A percentile compares a stretch with the other conserved stretches of the same genome.
These are phyloP conservation scores for Diaporthe citrichinensis DNA, from an alignment of 2,329 filamentous ascomycete genomes.

Conservation along the genomic window DNA sequence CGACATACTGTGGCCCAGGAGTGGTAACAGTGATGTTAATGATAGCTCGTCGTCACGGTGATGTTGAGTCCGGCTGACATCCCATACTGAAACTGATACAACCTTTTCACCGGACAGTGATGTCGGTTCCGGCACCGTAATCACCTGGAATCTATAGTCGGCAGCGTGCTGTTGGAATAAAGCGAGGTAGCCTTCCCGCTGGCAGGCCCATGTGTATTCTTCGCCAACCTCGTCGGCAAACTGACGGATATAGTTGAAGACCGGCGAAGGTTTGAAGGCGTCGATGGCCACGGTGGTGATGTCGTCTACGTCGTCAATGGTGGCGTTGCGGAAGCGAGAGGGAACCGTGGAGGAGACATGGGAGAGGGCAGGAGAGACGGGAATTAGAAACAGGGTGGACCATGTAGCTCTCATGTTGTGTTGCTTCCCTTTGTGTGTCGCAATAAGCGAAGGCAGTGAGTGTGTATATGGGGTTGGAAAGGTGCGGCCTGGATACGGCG, in stretches of 20 bases:
- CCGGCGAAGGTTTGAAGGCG: conserved; percentile 21
- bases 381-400: background rate
- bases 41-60: background rate
- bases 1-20: background rate
- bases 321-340: conserved; percentile 35
- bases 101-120: conserved; percentile 17
- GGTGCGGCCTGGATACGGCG: background rate
- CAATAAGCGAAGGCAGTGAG: too few species aligned
- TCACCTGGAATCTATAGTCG: conserved; percentile 8
- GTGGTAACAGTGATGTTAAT: background rate
- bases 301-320: conserved; percentile 37
- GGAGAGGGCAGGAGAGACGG: too few species aligned
- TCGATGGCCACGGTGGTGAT: conserved; percentile 29
- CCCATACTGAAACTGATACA: conserved; percentile 35
- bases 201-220: conserved; percentile 33
- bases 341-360: background rate
- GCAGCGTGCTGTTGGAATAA: background rate
- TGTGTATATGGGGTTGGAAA: background rate
- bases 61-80: background rate
- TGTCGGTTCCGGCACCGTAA: conserved; percentile 30
- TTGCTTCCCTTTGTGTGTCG: background rate
- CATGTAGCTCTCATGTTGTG: conserved; percentile 8
- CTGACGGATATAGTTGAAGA: conserved; percentile 33
- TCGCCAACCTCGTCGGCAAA: conserved; percentile 33
- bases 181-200: background rate